Evolutionary conservation across 1,139 yeast species (phyloP).

Genomic region (Entelexis sorbosivorans): DNA sequence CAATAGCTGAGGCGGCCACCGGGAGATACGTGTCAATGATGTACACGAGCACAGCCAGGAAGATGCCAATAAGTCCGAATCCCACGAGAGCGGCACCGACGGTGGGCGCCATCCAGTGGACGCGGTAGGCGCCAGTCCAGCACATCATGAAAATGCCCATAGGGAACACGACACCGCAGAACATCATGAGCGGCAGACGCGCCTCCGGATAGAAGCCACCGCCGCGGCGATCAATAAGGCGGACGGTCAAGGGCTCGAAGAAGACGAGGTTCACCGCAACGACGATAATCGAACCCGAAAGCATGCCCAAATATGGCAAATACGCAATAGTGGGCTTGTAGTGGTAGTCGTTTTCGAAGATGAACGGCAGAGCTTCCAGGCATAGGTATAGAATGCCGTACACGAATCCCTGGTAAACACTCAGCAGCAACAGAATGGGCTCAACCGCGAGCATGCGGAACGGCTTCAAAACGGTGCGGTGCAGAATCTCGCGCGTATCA

Average conservation of each 20-base stretch:
- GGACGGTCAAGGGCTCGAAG: conserved; percentile 27
- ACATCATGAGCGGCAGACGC: conserved; percentile 62
- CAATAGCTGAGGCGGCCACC: conserved; percentile 83
- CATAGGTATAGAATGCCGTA: conserved; percentile 76
- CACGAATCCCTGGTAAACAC: conserved; percentile 69
- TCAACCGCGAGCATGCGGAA: conserved; percentile 43
- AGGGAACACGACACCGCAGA: conserved; percentile 59
- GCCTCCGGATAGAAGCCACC: conserved; percentile 51
- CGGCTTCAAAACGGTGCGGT: conserved; percentile 48
- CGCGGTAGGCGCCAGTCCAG: conserved; percentile 41
- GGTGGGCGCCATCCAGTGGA: conserved; percentile 84
- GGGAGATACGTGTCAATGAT: conserved; percentile 67
- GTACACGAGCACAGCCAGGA: conserved; percentile 68
- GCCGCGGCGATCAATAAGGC: conserved; percentile 29
- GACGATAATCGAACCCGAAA: conserved; percentile 35
- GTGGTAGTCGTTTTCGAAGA: conserved; percentile 41
- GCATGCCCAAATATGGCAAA: conserved; percentile 43
- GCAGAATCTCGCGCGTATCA: conserved; percentile 50
- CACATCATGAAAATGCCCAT: conserved; percentile 74
- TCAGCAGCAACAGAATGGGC: conserved; percentile 50
- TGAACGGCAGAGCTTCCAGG: conserved; percentile 68
- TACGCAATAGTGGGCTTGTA: conserved; percentile 26
- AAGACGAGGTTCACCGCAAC: conserved; percentile 23
- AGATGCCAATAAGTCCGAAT: conserved; percentile 60
- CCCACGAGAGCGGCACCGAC: conserved; percentile 64